phyloP scores from a whole-genome alignment of 129 eudicot species.

The Kitagawia praeruptora region DNA sequence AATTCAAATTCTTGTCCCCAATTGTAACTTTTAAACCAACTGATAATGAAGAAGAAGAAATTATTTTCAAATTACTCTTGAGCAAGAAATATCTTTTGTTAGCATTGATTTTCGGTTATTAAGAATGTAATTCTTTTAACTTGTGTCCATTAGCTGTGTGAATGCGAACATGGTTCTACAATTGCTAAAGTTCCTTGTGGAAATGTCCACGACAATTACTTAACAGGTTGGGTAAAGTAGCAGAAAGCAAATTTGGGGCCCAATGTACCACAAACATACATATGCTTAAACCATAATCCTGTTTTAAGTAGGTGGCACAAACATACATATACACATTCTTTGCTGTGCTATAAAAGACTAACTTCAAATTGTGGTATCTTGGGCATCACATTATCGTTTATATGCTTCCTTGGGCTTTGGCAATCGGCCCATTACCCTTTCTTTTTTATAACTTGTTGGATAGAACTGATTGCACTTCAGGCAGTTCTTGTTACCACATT shows the following conservation, averaged over 20 bases:
- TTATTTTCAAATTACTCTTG: not conserved
- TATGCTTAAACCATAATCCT: not conserved
- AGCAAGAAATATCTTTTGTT: not conserved
- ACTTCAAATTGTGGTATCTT: not conserved
- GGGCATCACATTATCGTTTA: not conserved
- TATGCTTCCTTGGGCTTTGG: not conserved
- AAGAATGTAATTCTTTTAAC: too few relatives aligned
- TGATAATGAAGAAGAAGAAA: not conserved
- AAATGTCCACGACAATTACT: not conserved
- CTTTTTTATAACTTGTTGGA: not conserved
- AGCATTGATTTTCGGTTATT: not conserved
- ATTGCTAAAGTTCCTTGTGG: too few relatives aligned
- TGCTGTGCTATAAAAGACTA: too few relatives aligned
- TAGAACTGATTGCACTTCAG: not conserved
- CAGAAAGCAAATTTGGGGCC: not conserved
- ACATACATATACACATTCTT: too few relatives aligned
- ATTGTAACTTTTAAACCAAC: not conserved
- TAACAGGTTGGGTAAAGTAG: not conserved
- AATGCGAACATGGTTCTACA: not conserved
- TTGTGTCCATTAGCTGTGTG: not conserved
- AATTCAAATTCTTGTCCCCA: too few relatives aligned
- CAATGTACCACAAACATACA: not conserved
- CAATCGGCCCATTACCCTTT: not conserved
- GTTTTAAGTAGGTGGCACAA: not conserved
- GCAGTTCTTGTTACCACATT: not conserved